Conservation (phyloP, 352 stramenopile species). For the Globisporangium splendens region DNA sequence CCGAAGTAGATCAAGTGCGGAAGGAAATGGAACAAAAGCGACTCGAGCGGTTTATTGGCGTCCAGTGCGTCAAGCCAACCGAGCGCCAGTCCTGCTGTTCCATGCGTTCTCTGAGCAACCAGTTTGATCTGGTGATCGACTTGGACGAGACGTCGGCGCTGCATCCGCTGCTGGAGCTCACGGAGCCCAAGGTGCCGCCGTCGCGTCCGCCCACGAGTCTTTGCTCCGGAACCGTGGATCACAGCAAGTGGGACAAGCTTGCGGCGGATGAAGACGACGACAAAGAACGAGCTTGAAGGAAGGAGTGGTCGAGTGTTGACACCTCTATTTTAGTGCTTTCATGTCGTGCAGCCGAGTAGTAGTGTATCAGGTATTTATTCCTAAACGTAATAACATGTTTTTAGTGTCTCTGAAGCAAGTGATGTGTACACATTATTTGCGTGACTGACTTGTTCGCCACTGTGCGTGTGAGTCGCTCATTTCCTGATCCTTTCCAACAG, state of each 20-base stretch:
- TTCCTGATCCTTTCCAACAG: too few relatives aligned
- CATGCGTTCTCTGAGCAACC: slow-evolving; percentile 20
- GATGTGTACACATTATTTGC: too few relatives aligned
- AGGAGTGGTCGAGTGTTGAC: too few relatives aligned
- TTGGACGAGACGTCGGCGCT: slow-evolving; percentile 26
- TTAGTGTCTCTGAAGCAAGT: too few relatives aligned
- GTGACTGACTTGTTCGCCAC: too few relatives aligned
- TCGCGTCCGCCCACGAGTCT: not conserved
- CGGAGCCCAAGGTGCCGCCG: slow-evolving; percentile 10
- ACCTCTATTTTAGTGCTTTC: too few relatives aligned
- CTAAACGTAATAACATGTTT: too few relatives aligned
- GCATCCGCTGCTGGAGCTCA: slow-evolving; percentile 19
- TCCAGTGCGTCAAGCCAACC: slow-evolving; percentile 25
- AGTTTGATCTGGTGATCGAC: slow-evolving; percentile 30
- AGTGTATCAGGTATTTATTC: too few relatives aligned
- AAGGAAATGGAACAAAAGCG: slow-evolving; percentile 11
- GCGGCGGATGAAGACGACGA: slow-evolving; percentile 11
- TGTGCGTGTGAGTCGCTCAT: too few relatives aligned
- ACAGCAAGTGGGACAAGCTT: slow-evolving; percentile 15
- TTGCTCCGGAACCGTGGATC: slow-evolving; percentile 14
- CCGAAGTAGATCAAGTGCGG: slow-evolving; percentile 1
- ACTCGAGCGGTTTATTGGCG: slow-evolving; percentile 28
- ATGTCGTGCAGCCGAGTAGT: too few relatives aligned
- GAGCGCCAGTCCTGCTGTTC: slow-evolving; percentile 29
- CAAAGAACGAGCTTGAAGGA: not conserved